Evolutionary conservation across 1,139 yeast genomes (phyloP), one percentile per base, ranked within the genome.

Genomic region (Scheffersomyces parashehatae): DNA sequence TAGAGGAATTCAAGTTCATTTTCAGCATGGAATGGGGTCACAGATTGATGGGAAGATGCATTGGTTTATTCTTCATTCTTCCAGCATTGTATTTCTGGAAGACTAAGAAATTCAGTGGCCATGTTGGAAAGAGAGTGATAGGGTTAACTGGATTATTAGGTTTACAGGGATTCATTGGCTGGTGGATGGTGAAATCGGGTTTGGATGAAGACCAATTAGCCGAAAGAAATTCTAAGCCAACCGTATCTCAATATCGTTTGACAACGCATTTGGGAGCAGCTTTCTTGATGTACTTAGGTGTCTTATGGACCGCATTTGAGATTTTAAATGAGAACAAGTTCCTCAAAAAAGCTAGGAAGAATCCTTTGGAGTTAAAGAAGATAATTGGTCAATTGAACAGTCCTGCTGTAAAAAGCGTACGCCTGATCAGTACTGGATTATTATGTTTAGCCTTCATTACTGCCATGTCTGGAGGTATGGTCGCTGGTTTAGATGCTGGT

Each of bases 181-280:
- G 99, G 99, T 95, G 99, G 99, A 95, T 95, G 99, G 99, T 95
- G 45, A 84, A 87, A 57, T 88, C 97, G 5, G 99, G 99, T 36
- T 77, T 95, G 49, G 96, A 91, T 60, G 86, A 87, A 60, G 79
- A 85, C 41, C 85, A 86, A 57, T 70, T 95, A 45, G 79, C 79
- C 29, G 96, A 87, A 55, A 80, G 96, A 60, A 85, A 80, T 37
- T 83, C 96, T 1, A 87, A 85, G 55, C 99, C 99, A 12, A 89
- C 99, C 0, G 99, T 95, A 2, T 88, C 97, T 5, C 99, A 88
- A 60, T 95, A 95, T 62, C 79, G 99, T 61, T 75, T 95, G 46
- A 91, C 99, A 3, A 85, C 98, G 1, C 99, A 95, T 65, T 73
- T 95, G 48, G 96, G 96, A 41, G 93, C 97, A 30, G 99, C 99